These are phyloP conservation scores for Zymoseptoria tritici DNA, from an alignment of 2,329 filamentous ascomycete genomes.

Conservation along the genomic window DNA sequence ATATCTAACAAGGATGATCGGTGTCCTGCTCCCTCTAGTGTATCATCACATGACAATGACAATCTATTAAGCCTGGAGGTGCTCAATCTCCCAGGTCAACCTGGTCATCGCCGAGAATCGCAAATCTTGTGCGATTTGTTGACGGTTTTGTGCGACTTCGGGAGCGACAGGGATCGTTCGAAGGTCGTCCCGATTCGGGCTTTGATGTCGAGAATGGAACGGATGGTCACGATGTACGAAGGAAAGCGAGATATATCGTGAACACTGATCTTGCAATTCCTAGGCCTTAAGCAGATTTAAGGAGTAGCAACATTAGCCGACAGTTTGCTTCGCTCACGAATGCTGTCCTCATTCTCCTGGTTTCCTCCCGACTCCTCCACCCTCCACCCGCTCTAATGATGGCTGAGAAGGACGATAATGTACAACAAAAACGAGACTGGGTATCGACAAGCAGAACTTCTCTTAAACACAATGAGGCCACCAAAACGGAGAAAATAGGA, in stretches of 20 bases:
- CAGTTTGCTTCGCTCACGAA: too few relatives aligned
- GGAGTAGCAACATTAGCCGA: too few relatives aligned
- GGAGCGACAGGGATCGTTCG: not conserved
- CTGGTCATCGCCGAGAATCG: not conserved
- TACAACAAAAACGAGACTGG: not conserved
- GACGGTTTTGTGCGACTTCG: not conserved
- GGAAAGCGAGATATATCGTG: not conserved
- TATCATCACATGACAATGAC: not conserved
- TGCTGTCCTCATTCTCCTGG: too few relatives aligned
- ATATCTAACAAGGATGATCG: not conserved
- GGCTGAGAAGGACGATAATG: not conserved
- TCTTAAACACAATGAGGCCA: not conserved
- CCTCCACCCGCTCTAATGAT: not conserved
- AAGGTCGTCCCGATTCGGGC: not conserved
- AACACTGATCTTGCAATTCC: too few relatives aligned
- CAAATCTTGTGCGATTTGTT: not conserved
- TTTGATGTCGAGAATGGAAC: not conserved
- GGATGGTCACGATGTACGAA: not conserved
- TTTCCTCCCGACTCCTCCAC: not conserved
- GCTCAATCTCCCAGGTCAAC: not conserved
- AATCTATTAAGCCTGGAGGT: not conserved
- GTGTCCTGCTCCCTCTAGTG: not conserved
- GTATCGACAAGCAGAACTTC: not conserved
- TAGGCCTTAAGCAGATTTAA: too few relatives aligned
- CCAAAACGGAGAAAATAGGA: not conserved